These are phyloP conservation scores for Aeschynomene evenia DNA, from an alignment of 306 rosid genomes.

Conservation along the genomic window DNA sequence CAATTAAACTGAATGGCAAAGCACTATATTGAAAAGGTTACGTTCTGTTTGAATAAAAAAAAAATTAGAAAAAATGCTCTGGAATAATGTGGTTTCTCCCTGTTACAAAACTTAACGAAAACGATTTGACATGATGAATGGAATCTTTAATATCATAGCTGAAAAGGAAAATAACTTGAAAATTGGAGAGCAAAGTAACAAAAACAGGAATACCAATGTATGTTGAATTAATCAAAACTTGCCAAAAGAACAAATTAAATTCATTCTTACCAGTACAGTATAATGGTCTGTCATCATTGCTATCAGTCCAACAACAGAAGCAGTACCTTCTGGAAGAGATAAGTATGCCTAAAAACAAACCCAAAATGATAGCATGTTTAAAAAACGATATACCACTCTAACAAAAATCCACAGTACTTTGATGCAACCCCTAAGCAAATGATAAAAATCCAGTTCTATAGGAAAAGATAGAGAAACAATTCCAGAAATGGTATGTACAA, in stretches of 20 bases:
- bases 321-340: slow-evolving; percentile 98
- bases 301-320: slow-evolving; percentile 88
- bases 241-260: slow-evolving; percentile 17
- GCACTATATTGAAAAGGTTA: background rate
- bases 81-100: slow-evolving; percentile 9
- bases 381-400: slow-evolving; percentile 22
- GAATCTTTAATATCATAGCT: slow-evolving; percentile 14
- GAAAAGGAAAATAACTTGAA: slow-evolving; percentile 10
- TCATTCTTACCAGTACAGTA: slow-evolving; percentile 67
- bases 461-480: slow-evolving; percentile 16
- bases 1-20: slow-evolving; percentile 21
- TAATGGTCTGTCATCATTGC: slow-evolving; percentile 98
- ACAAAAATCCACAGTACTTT: slow-evolving; percentile 23
- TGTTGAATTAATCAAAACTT: slow-evolving; percentile 13
- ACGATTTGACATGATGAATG: slow-evolving; percentile 1
- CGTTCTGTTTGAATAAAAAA: slow-evolving; percentile 18
- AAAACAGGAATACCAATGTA: slow-evolving; percentile 23
- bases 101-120: background rate
- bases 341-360: slow-evolving; percentile 78
- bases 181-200: slow-evolving; percentile 5
- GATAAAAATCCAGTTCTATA: slow-evolving; percentile 1
- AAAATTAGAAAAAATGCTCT: background rate
- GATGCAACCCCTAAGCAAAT: slow-evolving; percentile 21
- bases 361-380: slow-evolving; percentile 31
- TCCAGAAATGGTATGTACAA: slow-evolving; percentile 13